These are phyloP conservation scores for Teunomyces barrocoloradensis DNA, from an alignment of 805 yeast species.

Conservation along the genomic window DNA sequence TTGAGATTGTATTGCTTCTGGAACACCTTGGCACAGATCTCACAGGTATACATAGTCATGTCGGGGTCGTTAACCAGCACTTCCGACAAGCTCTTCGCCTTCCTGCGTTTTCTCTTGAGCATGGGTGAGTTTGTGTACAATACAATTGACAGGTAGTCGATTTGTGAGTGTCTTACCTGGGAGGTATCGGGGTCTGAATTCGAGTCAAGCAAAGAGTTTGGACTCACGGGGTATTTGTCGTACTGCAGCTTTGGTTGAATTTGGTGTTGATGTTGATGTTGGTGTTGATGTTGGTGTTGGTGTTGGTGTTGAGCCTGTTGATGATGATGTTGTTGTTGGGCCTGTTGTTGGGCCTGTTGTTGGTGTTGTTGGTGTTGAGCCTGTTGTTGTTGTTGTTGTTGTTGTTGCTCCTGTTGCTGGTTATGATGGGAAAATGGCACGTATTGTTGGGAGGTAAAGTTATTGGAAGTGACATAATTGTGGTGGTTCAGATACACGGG, in stretches of 20 bases:
- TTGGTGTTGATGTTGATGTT: not conserved
- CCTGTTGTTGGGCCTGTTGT: not conserved
- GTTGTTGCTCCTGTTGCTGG: constrained; percentile 1
- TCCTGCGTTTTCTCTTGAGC: constrained; percentile 17
- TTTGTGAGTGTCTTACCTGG: constrained; percentile 10
- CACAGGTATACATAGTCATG: constrained; percentile 33
- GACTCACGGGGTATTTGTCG: constrained; percentile 5
- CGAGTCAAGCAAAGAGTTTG: constrained; percentile 3
- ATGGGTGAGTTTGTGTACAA: constrained; percentile 32
- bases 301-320: constrained; percentile 2
- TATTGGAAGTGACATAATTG: constrained; percentile 6
- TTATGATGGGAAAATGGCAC: not conserved
- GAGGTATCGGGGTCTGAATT: constrained; percentile 1
- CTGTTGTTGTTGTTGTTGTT: not conserved
- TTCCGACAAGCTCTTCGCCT: constrained; percentile 7
- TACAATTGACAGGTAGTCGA: constrained; percentile 36
- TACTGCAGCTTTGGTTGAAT: not conserved
- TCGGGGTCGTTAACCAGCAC: not conserved
- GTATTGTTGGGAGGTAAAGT: not conserved
- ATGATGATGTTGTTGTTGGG: not conserved
- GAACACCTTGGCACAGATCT: constrained; percentile 44
- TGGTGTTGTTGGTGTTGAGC: not conserved
- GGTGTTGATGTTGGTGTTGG: constrained; percentile 3
- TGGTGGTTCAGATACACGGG: constrained; percentile 5
- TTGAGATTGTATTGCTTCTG: constrained; percentile 50